These are phyloP conservation scores for Discostella pseudostelligera DNA, from an alignment of 108 stramenopile species.

Conservation along the genomic window DNA sequence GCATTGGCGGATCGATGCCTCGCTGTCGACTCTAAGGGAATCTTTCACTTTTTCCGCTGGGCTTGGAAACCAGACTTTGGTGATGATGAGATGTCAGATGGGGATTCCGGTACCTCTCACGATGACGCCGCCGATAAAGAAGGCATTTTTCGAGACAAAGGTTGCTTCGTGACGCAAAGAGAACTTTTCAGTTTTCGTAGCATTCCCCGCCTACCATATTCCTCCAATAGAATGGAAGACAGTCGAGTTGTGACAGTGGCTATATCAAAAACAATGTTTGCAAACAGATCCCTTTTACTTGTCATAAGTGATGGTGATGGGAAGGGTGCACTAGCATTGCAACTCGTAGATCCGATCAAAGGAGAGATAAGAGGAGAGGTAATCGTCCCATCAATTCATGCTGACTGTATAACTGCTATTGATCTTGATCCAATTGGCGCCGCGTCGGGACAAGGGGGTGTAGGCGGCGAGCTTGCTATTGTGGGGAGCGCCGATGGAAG, in stretches of 20 bases:
- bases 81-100: conserved; percentile 38
- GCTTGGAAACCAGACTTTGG: conserved; percentile 79
- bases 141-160: conserved; percentile 55
- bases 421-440: conserved; percentile 84
- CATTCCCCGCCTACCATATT: conserved; percentile 73
- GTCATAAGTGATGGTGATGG: conserved; percentile 87
- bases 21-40: conserved; percentile 85
- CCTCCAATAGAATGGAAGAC: conserved; percentile 31
- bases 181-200: conserved; percentile 82
- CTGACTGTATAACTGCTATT: conserved; percentile 70
- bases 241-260: conserved; percentile 21
- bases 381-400: conserved; percentile 70
- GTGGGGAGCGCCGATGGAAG: conserved; percentile 82
- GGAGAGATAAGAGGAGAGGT: conserved; percentile 74
- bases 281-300: conserved; percentile 69
- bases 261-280: conserved; percentile 88
- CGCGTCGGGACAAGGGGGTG: conserved; percentile 81
- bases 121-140: conserved; percentile 13
- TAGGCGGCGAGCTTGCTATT: conserved; percentile 86
- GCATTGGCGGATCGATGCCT: conserved; percentile 81
- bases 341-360: conserved; percentile 83
- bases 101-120: conserved; percentile 28
- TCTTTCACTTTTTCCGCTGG: conserved; percentile 90
- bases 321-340: conserved; percentile 75
- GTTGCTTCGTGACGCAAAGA: conserved; percentile 86